phyloP scores from a whole-genome alignment of 148 eudicot genomes.

The Camellia sinensis region DNA sequence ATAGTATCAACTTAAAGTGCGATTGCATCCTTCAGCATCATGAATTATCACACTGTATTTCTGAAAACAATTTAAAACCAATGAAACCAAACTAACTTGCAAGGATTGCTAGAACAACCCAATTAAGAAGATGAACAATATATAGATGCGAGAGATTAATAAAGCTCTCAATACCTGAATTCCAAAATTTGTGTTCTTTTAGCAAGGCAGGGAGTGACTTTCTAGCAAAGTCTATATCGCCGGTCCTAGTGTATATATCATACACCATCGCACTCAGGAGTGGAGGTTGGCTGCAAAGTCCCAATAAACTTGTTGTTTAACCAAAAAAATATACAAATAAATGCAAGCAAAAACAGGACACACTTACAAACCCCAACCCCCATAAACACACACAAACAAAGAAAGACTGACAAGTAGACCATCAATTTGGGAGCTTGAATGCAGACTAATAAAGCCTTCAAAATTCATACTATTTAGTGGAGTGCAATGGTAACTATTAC shows the following conservation, averaged over 20 bases:
- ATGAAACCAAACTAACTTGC: background rate
- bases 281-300: conserved; percentile 75
- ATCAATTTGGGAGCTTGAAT: background rate
- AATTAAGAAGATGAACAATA: background rate
- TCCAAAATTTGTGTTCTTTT: conserved; percentile 82
- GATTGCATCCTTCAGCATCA: conserved; percentile 55
- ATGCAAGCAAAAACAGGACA: background rate
- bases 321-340: background rate
- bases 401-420: background rate
- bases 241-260: conserved; percentile 59
- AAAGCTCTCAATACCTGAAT: conserved; percentile 45
- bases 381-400: too few relatives aligned
- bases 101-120: background rate
- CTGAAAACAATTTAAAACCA: conserved; percentile 27
- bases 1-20: conserved; percentile 72
- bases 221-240: conserved; percentile 52
- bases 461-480: background rate
- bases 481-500: background rate
- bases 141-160: background rate
- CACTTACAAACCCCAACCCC: too few relatives aligned
- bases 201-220: conserved; percentile 65
- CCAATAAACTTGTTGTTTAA: conserved; percentile 6
- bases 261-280: conserved; percentile 79
- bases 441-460: background rate
- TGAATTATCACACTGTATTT: conserved; percentile 68